Conservation (phyloP, 225 moss, liverwort and hornwort genomes). For the Takakia lepidozioides region DNA sequence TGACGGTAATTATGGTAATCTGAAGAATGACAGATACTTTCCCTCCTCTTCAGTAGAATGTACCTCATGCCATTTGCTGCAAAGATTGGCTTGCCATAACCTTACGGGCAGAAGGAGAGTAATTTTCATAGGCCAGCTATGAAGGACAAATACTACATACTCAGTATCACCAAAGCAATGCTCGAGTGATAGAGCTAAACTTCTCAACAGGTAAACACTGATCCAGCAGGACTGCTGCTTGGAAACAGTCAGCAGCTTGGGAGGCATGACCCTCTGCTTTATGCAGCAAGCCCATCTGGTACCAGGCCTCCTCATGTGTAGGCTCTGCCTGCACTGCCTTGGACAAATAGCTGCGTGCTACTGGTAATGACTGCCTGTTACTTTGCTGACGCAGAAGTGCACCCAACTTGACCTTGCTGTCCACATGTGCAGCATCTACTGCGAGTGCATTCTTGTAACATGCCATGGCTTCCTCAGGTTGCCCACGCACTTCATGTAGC, state of each 20-base stretch:
- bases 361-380: slow-evolving; percentile 43
- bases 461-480: slow-evolving; percentile 48
- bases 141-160: too few relatives aligned
- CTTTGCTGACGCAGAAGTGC: slow-evolving; percentile 48
- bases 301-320: slow-evolving; percentile 63
- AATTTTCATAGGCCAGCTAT: too few relatives aligned
- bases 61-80: too few relatives aligned
- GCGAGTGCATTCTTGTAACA: slow-evolving; percentile 72
- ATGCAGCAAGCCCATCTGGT: slow-evolving; percentile 66
- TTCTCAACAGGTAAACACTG: slow-evolving; percentile 72
- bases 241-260: slow-evolving; percentile 75
- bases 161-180: too few relatives aligned
- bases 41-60: too few relatives aligned
- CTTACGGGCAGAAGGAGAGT: too few relatives aligned
- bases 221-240: slow-evolving; percentile 60
- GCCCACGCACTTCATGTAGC: slow-evolving; percentile 59
- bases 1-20: too few relatives aligned
- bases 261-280: slow-evolving; percentile 57
- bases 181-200: slow-evolving; percentile 58
- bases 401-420: slow-evolving; percentile 85
- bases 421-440: slow-evolving; percentile 42
- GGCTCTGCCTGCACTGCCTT: slow-evolving; percentile 86
- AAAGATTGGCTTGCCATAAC: too few relatives aligned
- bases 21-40: too few relatives aligned
- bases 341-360: slow-evolving; percentile 58